Base-by-base conservation (phyloP, 2,329 filamentous ascomycete species). In the Diaporthe nobilis region DNA sequence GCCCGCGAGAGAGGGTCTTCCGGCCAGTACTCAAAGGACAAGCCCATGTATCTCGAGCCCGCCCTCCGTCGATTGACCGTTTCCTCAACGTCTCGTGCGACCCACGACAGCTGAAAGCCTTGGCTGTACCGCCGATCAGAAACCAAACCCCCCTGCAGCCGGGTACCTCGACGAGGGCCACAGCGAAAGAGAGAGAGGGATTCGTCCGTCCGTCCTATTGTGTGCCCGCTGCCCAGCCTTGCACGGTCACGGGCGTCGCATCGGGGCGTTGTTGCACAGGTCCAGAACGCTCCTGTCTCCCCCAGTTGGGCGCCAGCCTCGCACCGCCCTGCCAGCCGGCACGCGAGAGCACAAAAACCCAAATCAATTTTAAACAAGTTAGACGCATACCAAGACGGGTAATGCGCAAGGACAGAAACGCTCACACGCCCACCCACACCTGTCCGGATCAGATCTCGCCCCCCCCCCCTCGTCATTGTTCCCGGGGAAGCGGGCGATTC, bases 341-440 rank as follows among this genome's bases (percentile, higher is more conserved):
- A 39, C 37, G 28, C 49, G 47, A 42, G 47, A 31, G 65, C 31
- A 68, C 47, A 39, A 42, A 42, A 55, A 42, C 34, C 65, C 65
- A 70, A 70, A 70, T 70, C 65, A 70, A 70, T 42, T 70, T 70
- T 70, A 70, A 55, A 70, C 65, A 55, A 70, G 34, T 25, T 55
- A 70, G 49, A 70, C 65, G 65, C 65, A 70, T 70, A 70, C 65
- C 65, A 70, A 70, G 65, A 70, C 65, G 65, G 65, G 65, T 70
- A 70, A 70, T 70, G 65, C 65, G 49, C 65, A 68, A 70, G 65
- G 65, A 53, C 65, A 68, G 47, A 53, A 53, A 53, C 63, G 22
- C 39, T 9, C 42, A 65, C 61, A 51, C 47, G 22, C 47, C 20
- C 28, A 68, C 28, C 12, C 60, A 47, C 60, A 13, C 25, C n/a